Evolutionary conservation across 257 asterid species (phyloP).

Genomic region (Gentiana straminea): DNA sequence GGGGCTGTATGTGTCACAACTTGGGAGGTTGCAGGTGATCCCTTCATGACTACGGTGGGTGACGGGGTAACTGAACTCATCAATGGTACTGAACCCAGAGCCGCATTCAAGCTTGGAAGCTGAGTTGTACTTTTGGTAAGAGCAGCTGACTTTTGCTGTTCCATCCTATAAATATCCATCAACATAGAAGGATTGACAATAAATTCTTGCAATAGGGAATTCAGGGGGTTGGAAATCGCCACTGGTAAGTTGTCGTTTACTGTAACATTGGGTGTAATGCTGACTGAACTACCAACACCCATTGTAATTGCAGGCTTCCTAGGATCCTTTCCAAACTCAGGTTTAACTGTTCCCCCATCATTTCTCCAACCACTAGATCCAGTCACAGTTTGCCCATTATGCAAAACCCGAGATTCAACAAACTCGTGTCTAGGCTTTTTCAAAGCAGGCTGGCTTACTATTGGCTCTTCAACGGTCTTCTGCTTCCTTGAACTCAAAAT

Average conservation of each 20-base stretch:
- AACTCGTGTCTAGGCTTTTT: conserved; percentile 61
- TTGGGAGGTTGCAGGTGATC: conserved; percentile 36
- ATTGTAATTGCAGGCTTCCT: conserved; percentile 22
- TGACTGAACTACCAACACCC: conserved; percentile 15
- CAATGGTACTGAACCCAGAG: conserved; percentile 41
- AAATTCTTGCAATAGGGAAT: conserved; percentile 55
- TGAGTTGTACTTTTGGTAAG: conserved; percentile 29
- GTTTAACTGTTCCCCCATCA: conserved; percentile 30
- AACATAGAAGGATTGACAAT: conserved; percentile 70
- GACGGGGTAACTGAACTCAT: conserved; percentile 22
- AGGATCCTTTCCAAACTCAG: conserved; percentile 14
- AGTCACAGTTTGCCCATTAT: conserved; percentile 15
- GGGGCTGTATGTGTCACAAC: conserved; percentile 35
- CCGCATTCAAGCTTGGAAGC: conserved; percentile 27
- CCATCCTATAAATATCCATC: conserved; percentile 64
- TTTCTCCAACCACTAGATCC: conserved; percentile 45
- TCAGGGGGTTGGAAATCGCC: conserved; percentile 33
- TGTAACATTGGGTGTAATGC: conserved; percentile 16
- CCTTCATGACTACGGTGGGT: conserved; percentile 30
- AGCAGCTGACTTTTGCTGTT: conserved; percentile 44
- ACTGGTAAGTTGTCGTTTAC: conserved; percentile 21
- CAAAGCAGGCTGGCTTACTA: conserved; percentile 43
- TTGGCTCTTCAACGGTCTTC: conserved; percentile 39
- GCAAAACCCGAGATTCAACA: conserved; percentile 10
- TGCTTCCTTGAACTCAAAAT: conserved; percentile 44